Conservation (phyloP, 78 protist genomes). For the Dictyostelium capitatum region DNA sequence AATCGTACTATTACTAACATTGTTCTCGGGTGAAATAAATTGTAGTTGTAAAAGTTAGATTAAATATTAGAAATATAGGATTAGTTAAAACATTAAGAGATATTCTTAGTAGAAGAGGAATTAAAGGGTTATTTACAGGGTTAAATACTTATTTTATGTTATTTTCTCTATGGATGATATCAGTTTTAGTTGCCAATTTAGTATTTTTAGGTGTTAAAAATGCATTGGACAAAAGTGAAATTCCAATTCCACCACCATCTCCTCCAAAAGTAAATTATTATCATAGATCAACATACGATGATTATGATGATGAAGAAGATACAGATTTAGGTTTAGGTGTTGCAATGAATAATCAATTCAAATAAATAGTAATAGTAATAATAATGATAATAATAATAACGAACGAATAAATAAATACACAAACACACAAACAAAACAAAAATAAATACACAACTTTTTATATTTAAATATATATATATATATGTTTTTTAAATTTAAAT, state of each 20-base stretch:
- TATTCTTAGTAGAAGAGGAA: constrained; percentile 44
- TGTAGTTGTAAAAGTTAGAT: constrained; percentile 63
- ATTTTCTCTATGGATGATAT: constrained; percentile 76
- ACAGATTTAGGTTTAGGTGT: too few species aligned
- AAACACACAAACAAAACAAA: neutral
- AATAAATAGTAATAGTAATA: neutral
- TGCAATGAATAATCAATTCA: too few species aligned
- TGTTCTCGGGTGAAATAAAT: neutral
- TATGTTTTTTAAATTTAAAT: too few species aligned
- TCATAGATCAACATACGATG: too few species aligned
- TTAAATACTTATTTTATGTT: constrained; percentile 59
- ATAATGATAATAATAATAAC: neutral
- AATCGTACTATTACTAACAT: neutral
- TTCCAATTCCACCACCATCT: constrained; percentile 14
- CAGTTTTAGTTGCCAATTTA: constrained; percentile 56
- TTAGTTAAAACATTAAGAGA: constrained; percentile 51
- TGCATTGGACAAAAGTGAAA: constrained; percentile 29
- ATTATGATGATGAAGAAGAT: neutral
- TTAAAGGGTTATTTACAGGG: constrained; percentile 57
- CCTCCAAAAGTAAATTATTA: neutral
- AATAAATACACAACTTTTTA: neutral
- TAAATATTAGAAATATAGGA: constrained; percentile 78
- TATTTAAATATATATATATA: too few species aligned
- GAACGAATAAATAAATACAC: too few species aligned
- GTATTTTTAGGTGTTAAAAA: constrained; percentile 45